Conservation (phyloP, 257 asterid species). For the Dorcoceras hygrometricum region DNA sequence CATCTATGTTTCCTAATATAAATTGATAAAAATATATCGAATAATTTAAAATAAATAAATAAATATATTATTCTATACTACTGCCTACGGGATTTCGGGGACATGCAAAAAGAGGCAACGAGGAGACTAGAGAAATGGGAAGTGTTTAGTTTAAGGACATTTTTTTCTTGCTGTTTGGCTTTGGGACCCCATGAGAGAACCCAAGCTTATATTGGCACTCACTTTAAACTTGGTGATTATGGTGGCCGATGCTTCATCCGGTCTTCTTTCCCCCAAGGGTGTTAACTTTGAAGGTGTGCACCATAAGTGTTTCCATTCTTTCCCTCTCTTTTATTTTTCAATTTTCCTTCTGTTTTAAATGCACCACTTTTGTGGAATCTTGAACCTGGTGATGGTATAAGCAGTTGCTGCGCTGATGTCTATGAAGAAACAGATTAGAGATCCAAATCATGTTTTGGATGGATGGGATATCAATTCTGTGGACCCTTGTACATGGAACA, state of each 20-base stretch:
- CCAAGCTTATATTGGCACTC: conserved; percentile 36
- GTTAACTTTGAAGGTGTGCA: conserved; percentile 84
- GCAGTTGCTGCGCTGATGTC: conserved; percentile 93
- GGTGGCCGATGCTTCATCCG: conserved; percentile 37
- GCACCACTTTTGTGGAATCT: conserved; percentile 11
- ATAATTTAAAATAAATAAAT: too few species aligned
- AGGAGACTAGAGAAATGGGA: conserved; percentile 7
- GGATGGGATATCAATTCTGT: conserved; percentile 98
- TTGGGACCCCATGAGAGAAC: conserved; percentile 44
- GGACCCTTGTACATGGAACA: conserved; percentile 98
- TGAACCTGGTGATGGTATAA: conserved; percentile 22
- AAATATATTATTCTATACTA: too few species aligned
- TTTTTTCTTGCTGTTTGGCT: conserved; percentile 15
- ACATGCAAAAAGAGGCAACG: not conserved
- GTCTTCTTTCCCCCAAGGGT: conserved; percentile 92
- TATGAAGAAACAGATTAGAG: conserved; percentile 65
- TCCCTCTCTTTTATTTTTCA: not conserved
- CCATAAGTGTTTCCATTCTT: not conserved
- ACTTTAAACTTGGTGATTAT: conserved; percentile 29
- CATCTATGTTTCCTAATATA: too few species aligned
- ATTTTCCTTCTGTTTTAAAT: not conserved
- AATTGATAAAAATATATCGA: too few species aligned
- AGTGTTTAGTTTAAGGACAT: conserved; percentile 10
- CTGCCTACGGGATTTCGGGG: too few species aligned
- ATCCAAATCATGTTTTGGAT: conserved; percentile 61